Evolutionary conservation across 345 rosid genomes (phyloP), one percentile per base, ranked within the genome.

Genomic region (Melaleuca alternifolia): DNA sequence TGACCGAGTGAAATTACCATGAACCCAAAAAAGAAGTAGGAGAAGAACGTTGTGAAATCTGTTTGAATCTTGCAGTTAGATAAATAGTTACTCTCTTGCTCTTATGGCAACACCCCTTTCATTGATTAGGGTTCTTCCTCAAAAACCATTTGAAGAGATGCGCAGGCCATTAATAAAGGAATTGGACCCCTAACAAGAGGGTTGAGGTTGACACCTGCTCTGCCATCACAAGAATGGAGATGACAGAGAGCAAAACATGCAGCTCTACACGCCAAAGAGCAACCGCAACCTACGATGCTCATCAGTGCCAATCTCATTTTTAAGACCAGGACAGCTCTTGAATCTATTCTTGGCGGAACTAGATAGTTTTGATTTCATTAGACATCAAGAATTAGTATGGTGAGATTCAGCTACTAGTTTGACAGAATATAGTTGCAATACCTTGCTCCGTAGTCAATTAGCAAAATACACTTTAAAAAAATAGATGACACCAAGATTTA

Each of bases 31-130:
- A 26, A 57, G 13, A 23, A 10, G 41, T 4, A 41, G 4, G 41
- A 59, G 65, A 26, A 59, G 65, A n/a, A 0, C 11, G 65, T n/a
- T 28, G 65, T 59, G 12, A 59, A 59, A 0, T 59, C 16, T 59
- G 33, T 26, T 6, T n/a, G 33, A 59, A 59, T 59, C 0, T 59
- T 59, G 16, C 0, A n/a, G 9, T n/a, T 59, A 59, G n/a, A 0
- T 0, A 12, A n/a, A 30, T 5, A 51, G 18, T 51, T n/a, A 1
- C 0, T 59, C n/a, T 12, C 71, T 56, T n/a, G n/a, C 0, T 59
- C 16, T 12, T 0, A 0, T n/a, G n/a, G 71, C 71, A 59, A 59
- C 18, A 11, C 18, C 18, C 71, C 4, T n/a, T 59, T 59, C 33
- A n/a, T 59, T 0, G 33, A n/a, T n/a, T n/a, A 33, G 71, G 37